Base-by-base conservation (phyloP, 208 protist genomes). In the Trypanosoma scelopori region DNA sequence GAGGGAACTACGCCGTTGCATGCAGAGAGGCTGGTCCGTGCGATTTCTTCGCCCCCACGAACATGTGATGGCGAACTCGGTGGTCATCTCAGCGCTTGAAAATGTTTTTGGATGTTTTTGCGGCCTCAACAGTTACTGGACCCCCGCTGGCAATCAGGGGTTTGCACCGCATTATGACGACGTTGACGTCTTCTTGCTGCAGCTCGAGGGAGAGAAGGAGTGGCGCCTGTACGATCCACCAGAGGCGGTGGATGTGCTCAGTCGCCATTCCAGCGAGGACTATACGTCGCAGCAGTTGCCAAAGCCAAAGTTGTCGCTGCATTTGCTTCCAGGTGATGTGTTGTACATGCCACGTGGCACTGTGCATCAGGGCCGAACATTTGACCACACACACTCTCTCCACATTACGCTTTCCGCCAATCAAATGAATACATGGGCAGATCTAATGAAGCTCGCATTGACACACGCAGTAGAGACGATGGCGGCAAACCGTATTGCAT, bases 161-260 rank as follows among this genome's bases (percentile, higher is more conserved):
- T 96, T 97, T 55, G 97, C 97, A 3, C 96, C 97, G 46, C 97
- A 98, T 82, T 97, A 94, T 76, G 97, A 99, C 69, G 97, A 99
- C 71, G 92, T 99, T 0, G 96, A 98, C 41, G 97, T 93, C 22
- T 98, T 98, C 58, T 82, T 99, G n/a, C 66, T 98, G 32, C 97
- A 99, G 72, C 55, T 97, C 1, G 95, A 98, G 62, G 96, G 89
- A 4, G 82, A 81, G 37, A 98, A 98, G 68, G 55, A 78, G 25
- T 98, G 97, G 97, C 77, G 68, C 23, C 74, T 98, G 23, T 97
- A 98, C 71, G 60, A 81, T 27, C 85, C 93, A 16, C 71, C 56
- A 1, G 69, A 76, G 50, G 64, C 83, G 27, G 71, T 79, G 18
- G 84, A 92, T 63, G 48, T 76, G n/a, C 78, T 97, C n/a, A 74